Percentiles rank a stretch among this genome's conserved stretches.
phyloP scores from a whole-genome alignment of 1,284 basidiomycete genomes.

The Cystobasidium slooffiae region DNA sequence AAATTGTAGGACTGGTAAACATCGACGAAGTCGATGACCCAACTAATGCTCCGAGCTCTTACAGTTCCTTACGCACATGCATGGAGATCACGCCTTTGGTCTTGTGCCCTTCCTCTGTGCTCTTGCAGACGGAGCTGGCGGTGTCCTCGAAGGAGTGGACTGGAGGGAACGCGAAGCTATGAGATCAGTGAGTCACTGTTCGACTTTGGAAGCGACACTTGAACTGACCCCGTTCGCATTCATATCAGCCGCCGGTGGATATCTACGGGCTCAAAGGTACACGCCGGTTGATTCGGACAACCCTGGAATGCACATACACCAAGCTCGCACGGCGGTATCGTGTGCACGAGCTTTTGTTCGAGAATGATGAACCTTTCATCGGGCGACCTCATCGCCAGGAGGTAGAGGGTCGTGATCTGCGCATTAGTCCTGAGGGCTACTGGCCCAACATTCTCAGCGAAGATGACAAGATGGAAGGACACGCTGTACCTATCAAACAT shows the following conservation, averaged over 20 bases:
- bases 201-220: background rate
- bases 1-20: constrained; percentile 60
- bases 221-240: background rate
- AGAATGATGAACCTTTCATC: constrained; percentile 59
- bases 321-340: constrained; percentile 70
- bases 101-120: constrained; percentile 72
- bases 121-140: constrained; percentile 45
- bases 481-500: constrained; percentile 79
- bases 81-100: constrained; percentile 84
- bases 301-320: constrained; percentile 71
- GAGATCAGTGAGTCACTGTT: constrained; percentile 32
- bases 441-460: constrained; percentile 67
- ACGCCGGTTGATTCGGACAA: constrained; percentile 75
- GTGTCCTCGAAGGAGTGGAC: constrained; percentile 42
- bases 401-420: constrained; percentile 68
- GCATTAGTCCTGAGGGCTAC: constrained; percentile 67
- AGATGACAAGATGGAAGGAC: constrained; percentile 64
- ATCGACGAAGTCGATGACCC: background rate
- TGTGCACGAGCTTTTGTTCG: constrained; percentile 77
- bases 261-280: constrained; percentile 83
- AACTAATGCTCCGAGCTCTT: background rate
- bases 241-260: constrained; percentile 69
- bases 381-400: constrained; percentile 71
- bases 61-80: constrained; percentile 83
- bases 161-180: constrained; percentile 38